Conservation (phyloP, 306 rosid genomes). For the Prunus mume region DNA sequence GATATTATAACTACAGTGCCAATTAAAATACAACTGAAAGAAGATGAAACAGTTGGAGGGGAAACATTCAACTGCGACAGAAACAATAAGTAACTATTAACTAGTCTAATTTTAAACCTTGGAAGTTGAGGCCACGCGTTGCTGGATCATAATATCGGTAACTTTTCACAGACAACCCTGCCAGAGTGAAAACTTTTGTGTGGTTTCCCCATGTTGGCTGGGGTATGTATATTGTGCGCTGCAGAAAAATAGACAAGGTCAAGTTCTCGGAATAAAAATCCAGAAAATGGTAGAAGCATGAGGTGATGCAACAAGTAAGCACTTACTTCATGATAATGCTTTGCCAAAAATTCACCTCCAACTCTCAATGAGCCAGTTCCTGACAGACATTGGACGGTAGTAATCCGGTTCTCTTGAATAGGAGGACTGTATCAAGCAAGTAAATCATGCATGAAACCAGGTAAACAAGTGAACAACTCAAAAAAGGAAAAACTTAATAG, state of each 20-base stretch:
- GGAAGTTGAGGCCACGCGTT: constrained; percentile 86
- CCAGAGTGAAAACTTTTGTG: constrained; percentile 67
- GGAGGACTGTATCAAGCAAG: constrained; percentile 65
- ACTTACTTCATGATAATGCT: constrained; percentile 86
- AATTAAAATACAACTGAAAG: not conserved
- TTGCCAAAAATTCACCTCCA: constrained; percentile 95
- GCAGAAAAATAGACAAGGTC: constrained; percentile 23
- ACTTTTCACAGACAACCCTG: constrained; percentile 77
- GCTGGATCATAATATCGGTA: constrained; percentile 94
- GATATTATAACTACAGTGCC: not conserved
- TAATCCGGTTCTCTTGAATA: constrained; percentile 74
- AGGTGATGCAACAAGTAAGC: constrained; percentile 11
- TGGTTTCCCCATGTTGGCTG: constrained; percentile 99
- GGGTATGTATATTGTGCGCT: constrained; percentile 86
- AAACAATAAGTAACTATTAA: not conserved
- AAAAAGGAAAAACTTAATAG: not conserved
- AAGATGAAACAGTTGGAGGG: not conserved
- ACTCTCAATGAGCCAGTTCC: constrained; percentile 98
- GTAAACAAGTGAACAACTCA: not conserved
- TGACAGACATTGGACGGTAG: constrained; percentile 91
- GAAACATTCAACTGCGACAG: not conserved
- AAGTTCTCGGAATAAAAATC: constrained; percentile 9
- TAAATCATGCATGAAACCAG: not conserved
- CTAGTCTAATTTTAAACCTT: constrained; percentile 50
- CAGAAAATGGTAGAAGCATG: not conserved